phyloP scores from a whole-genome alignment of 768 basidiomycete species.

The Naematelia aurantialba region DNA sequence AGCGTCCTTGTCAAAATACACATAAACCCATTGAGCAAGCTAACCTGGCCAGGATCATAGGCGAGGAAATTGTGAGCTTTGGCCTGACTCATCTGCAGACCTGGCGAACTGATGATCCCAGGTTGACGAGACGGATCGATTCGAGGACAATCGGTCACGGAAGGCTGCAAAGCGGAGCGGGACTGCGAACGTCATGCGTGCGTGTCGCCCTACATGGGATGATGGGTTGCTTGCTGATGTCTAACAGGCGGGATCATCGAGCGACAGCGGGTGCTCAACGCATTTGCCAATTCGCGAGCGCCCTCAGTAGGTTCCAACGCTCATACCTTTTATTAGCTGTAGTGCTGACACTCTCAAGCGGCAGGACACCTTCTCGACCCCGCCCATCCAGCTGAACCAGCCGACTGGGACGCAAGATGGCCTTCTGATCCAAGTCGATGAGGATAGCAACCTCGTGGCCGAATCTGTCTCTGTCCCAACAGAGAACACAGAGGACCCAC shows the following conservation, averaged over 20 bases:
- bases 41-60: constrained; percentile 60
- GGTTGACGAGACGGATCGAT: constrained; percentile 86
- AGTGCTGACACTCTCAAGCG: constrained; percentile 4
- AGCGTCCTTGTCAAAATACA: constrained; percentile 3
- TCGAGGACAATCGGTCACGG: constrained; percentile 80
- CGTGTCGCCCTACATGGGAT: constrained; percentile 9
- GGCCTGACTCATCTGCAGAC: neutral
- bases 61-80: constrained; percentile 71
- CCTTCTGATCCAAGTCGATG: constrained; percentile 26
- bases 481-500: neutral
- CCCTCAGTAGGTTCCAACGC: constrained; percentile 22
- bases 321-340: neutral
- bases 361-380: constrained; percentile 3
- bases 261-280: constrained; percentile 39
- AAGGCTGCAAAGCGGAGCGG: constrained; percentile 66
- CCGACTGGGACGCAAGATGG: constrained; percentile 18
- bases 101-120: constrained; percentile 9
- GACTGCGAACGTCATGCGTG: constrained; percentile 68
- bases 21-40: constrained; percentile 6
- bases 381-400: neutral
- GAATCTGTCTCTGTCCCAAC: constrained; percentile 18
- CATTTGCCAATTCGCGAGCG: constrained; percentile 24
- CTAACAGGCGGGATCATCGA: constrained; percentile 49
- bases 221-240: neutral
- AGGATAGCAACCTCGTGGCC: constrained; percentile 23